phyloP scores from a whole-genome alignment of 2,329 filamentous ascomycete species.

The Byssothecium circinans region DNA sequence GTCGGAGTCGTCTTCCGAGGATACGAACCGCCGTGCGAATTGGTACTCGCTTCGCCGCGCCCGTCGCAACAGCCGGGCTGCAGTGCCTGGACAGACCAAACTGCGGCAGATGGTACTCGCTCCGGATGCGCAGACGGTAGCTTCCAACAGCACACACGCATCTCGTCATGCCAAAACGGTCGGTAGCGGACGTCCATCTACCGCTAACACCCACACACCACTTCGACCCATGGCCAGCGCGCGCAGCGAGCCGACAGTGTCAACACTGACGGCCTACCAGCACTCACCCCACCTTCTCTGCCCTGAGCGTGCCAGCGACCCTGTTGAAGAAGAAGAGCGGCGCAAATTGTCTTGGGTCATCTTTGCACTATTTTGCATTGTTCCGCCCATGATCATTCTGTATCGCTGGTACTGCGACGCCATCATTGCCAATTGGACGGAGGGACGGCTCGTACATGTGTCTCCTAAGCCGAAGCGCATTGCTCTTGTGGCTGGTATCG shows the following conservation, averaged over 20 bases:
- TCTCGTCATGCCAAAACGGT: conserved; percentile 21
- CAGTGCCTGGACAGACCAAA: conserved; percentile 39
- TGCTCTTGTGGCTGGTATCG: conserved; percentile 34
- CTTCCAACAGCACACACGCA: conserved; percentile 22
- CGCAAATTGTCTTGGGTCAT: conserved; percentile 38
- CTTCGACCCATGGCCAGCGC: conserved; percentile 6
- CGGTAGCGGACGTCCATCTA: conserved; percentile 31
- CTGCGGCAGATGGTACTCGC: conserved; percentile 39
- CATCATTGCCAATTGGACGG: conserved; percentile 32
- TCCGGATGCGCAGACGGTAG: conserved; percentile 22
- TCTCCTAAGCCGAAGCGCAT: conserved; percentile 32
- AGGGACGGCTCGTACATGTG: conserved; percentile 36
- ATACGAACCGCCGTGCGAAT: conserved; percentile 1
- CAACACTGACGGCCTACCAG: conserved; percentile 17
- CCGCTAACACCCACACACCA: conserved; percentile 34
- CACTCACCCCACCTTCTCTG: conserved; percentile 36
- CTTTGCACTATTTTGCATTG: conserved; percentile 35
- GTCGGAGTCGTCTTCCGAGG: conserved; percentile 12
- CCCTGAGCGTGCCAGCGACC: conserved; percentile 24
- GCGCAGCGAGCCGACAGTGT: conserved; percentile 13
- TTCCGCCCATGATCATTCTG: conserved; percentile 42
- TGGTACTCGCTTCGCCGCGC: conserved; percentile 11
- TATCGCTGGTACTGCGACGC: conserved; percentile 39
- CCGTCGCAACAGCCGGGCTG: conserved; percentile 29
- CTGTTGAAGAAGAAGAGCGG: conserved; percentile 30